Base-by-base conservation (phyloP, 2,329 filamentous ascomycete species). In the Thermoascus crustaceus region DNA sequence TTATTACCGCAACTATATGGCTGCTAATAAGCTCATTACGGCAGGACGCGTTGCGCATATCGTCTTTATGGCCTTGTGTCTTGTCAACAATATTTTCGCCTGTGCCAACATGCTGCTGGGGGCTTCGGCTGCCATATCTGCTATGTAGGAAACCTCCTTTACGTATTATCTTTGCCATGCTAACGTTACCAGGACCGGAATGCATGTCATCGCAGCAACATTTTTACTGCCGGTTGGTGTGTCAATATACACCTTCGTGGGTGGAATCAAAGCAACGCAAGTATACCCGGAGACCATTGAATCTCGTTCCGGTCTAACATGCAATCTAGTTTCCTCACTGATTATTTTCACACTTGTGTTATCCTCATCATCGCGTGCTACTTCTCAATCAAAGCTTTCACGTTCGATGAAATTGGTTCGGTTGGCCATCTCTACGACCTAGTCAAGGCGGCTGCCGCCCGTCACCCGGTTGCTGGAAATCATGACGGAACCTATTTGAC, bases 31-130 rank as follows among this genome's bases (percentile, higher is more conserved):
- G 21, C 20, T 49, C 19, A 44, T 16, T 25, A 13, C 4, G 1
- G 7, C 5, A 58, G 57, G 58, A 4, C 50, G 55, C 1, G 35
- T 57, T 0, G 71, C 68, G 0, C 72, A 75, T 43, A 52, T 70
- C 10, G 68, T 74, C 0, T 74, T 65, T 52, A 74, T 74, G 42
- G 58, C 64, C 0, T 55, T 74, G 0, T 72, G 69, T 35, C 48
- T 75, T 6, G 59, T 74, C 20, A 74, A 74, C 50, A 74, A 75
- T 42, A 66, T 74, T 23, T 66, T 75, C 23, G 69, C 67, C 0
- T 63, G 68, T 18, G 66, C 70, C 3, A 73, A 72, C 42, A 73
- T 75, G 71, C 46, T 75, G 0, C 54, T 75, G 0, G 65, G 64
- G 2, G 64, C 62, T 3, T 59, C 61, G 6, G 60, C 64, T 1